Conservation (phyloP, 2,329 filamentous ascomycete species). For the Colletotrichum sp. region DNA sequence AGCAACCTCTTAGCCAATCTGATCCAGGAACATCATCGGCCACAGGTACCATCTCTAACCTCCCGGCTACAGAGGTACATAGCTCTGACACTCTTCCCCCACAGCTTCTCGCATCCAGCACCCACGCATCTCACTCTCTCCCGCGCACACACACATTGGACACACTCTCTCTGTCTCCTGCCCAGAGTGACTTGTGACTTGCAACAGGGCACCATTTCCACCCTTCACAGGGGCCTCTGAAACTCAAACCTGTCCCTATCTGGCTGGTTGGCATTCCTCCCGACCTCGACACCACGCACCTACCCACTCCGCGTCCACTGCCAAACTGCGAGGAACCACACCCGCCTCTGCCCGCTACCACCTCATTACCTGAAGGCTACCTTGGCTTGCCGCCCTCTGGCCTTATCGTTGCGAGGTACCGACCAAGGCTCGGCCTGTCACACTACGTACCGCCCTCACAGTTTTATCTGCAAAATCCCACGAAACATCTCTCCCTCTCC, state of each 20-base stretch:
- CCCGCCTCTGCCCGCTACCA: not conserved
- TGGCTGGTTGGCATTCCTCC: constrained; percentile 13
- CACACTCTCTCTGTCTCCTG: not conserved
- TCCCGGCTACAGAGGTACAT: not conserved
- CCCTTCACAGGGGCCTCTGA: constrained; percentile 17
- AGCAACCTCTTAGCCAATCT: not conserved
- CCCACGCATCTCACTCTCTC: not conserved
- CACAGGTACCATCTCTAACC: not conserved
- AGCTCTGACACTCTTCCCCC: not conserved
- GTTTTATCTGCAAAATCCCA: constrained; percentile 19
- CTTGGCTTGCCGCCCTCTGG: not conserved
- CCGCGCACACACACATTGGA: not conserved
- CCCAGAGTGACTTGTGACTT: not conserved
- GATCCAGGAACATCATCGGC: not conserved
- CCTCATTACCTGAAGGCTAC: not conserved
- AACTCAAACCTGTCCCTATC: constrained; percentile 21
- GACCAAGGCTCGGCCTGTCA: not conserved
- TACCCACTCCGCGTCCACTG: not conserved
- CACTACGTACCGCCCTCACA: constrained; percentile 13
- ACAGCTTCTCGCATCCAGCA: not conserved
- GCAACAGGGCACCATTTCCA: constrained; percentile 5
- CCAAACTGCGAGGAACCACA: not conserved
- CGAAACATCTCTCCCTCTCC: constrained; percentile 17
- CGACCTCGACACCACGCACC: not conserved
- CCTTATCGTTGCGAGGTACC: not conserved